Conservation (phyloP, 257 asterid species). For the Nicotiana tomentosiformis region DNA sequence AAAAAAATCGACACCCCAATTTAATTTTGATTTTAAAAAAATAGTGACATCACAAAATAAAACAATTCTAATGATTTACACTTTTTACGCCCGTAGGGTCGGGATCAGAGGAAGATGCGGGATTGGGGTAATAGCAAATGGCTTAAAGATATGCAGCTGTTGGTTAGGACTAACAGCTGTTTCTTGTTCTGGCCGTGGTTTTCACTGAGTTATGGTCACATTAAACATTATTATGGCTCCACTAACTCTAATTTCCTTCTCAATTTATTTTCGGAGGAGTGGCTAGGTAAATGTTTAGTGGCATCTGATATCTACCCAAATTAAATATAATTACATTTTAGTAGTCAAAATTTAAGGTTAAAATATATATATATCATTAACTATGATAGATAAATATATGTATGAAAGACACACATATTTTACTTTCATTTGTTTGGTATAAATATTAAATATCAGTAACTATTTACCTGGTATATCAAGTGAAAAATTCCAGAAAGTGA, state of each 20-base stretch:
- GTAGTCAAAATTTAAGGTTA: no score
- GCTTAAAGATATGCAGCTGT: neutral
- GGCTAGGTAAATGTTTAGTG: no score
- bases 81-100: neutral
- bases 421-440: no score
- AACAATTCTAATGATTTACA: neutral
- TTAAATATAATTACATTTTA: no score
- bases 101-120: neutral
- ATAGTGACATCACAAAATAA: neutral
- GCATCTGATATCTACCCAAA: no score
- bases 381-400: no score
- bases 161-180: slow-evolving; percentile 3
- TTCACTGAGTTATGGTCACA: neutral
- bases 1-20: neutral
- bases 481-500: neutral
- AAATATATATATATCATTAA: no score
- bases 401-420: no score
- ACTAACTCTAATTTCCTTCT: neutral
- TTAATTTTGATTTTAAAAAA: neutral
- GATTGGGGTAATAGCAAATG: neutral
- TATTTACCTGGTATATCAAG: neutral
- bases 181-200: neutral
- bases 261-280: neutral
- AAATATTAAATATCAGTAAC: no score
- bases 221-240: neutral